These are phyloP conservation scores for Alternaria brassicicola DNA, from an alignment of 2,329 filamentous ascomycete species.

Conservation along the genomic window DNA sequence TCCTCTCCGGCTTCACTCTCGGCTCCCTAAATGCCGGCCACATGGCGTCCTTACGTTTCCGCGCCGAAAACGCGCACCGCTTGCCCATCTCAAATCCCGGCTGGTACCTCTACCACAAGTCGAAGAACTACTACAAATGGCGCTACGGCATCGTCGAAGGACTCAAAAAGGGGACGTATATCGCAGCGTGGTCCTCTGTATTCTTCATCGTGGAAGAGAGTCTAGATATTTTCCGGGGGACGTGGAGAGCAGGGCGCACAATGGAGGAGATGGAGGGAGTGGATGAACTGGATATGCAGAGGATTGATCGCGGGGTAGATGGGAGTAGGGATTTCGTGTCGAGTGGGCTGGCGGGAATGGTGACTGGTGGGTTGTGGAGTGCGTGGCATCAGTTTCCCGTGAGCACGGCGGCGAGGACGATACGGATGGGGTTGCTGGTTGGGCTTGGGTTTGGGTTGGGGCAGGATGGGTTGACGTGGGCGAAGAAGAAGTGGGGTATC, in stretches of 20 bases:
- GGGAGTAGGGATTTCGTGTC: conserved; percentile 72
- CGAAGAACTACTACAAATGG: conserved; percentile 89
- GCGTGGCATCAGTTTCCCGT: conserved; percentile 82
- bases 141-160: conserved; percentile 81
- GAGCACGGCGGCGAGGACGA: conserved; percentile 65
- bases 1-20: conserved; percentile 71
- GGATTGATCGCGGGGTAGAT: conserved; percentile 37
- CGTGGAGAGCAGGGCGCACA: conserved; percentile 53
- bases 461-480: conserved; percentile 75
- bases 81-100: conserved; percentile 81
- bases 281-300: conserved; percentile 40
- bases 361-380: conserved; percentile 85
- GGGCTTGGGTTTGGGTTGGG: conserved; percentile 80
- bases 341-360: conserved; percentile 81
- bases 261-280: conserved; percentile 45
- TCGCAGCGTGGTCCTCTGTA: conserved; percentile 73
- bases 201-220: conserved; percentile 86
- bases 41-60: conserved; percentile 79
- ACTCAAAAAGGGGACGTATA: conserved; percentile 71
- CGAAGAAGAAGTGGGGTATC: conserved; percentile 70
- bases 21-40: conserved; percentile 75
- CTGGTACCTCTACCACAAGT: conserved; percentile 99
- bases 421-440: conserved; percentile 77
- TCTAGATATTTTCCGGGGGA: conserved; percentile 70
- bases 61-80: conserved; percentile 94